These are phyloP conservation scores for Thymus quinquecostatus DNA, from an alignment of 257 asterid genomes.

Conservation along the genomic window DNA sequence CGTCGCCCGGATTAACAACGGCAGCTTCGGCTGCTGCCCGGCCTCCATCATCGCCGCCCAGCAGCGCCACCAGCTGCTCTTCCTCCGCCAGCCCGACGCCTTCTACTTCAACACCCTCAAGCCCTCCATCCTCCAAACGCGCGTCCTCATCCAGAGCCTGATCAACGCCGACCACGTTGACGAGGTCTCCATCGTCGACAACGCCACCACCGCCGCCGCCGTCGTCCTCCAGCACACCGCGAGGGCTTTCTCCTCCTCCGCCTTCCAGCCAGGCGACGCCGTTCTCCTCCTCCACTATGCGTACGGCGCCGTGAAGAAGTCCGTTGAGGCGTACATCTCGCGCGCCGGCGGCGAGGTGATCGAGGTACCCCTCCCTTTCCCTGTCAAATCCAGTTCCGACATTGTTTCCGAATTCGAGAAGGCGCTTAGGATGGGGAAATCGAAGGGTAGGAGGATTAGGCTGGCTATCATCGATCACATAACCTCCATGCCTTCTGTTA, in stretches of 20 bases:
- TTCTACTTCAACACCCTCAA: slow-evolving; percentile 70
- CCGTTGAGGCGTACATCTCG: slow-evolving; percentile 72
- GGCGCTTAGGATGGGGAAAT: slow-evolving; percentile 61
- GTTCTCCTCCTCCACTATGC: slow-evolving; percentile 82
- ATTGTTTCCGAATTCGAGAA: slow-evolving; percentile 59
- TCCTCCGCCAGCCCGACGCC: slow-evolving; percentile 79
- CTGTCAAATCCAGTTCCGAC: slow-evolving; percentile 56
- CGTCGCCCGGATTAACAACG: slow-evolving; percentile 83
- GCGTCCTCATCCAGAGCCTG: slow-evolving; percentile 55
- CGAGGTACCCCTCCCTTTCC: slow-evolving; percentile 84
- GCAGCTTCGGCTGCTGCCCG: slow-evolving; percentile 93
- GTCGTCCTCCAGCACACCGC: slow-evolving; percentile 70
- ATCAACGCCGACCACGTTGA: slow-evolving; percentile 76
- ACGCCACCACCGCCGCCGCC: slow-evolving; percentile 95
- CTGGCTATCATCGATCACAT: slow-evolving; percentile 83
- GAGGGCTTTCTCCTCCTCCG: slow-evolving; percentile 58
- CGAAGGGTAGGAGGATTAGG: slow-evolving; percentile 59
- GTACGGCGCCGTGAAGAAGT: slow-evolving; percentile 79
- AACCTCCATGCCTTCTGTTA: slow-evolving; percentile 82
- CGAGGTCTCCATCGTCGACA: slow-evolving; percentile 83
- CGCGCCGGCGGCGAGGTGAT: slow-evolving; percentile 87
- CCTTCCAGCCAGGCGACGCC: slow-evolving; percentile 60
- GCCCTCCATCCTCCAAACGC: slow-evolving; percentile 61
- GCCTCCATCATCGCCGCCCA: slow-evolving; percentile 75
- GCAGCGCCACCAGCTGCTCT: slow-evolving; percentile 64